phyloP scores from a whole-genome alignment of 2,329 filamentous ascomycete species.

The Calonectria leucothoes region DNA sequence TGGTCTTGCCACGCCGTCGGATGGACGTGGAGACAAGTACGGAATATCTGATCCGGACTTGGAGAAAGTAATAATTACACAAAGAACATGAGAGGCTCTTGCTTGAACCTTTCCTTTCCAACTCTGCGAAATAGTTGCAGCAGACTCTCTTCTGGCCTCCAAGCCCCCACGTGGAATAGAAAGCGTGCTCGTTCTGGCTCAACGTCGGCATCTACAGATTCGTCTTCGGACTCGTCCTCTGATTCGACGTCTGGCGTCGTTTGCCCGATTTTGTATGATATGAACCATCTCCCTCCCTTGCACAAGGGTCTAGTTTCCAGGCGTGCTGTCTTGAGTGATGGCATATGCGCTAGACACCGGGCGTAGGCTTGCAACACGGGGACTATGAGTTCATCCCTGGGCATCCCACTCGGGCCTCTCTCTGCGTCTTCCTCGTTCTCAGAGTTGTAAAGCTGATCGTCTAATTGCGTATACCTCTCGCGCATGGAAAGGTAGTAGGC shows the following conservation, averaged over 20 bases:
- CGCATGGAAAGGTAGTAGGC: not conserved
- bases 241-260: not conserved
- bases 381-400: not conserved
- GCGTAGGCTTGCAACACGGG: not conserved
- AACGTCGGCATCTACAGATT: not conserved
- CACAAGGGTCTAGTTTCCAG: not conserved
- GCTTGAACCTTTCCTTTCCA: not conserved
- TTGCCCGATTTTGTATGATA: not conserved
- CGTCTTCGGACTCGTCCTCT: not conserved
- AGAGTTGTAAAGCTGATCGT: not conserved
- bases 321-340: not conserved
- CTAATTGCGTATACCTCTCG: not conserved
- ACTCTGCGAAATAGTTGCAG: not conserved
- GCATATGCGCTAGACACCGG: not conserved
- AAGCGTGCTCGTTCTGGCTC: not conserved
- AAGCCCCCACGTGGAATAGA: not conserved
- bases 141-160: not conserved
- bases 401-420: not conserved
- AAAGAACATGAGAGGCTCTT: not conserved
- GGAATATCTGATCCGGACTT: not conserved
- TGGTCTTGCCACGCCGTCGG: not conserved
- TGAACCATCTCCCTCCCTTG: not conserved
- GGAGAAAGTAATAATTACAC: not conserved
- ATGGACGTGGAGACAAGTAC: not conserved
- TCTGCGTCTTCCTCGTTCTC: not conserved